Evolutionary conservation across 2,329 filamentous ascomycete species (phyloP), one percentile per base, ranked within the genome.

Genomic region (Cladophialophora exuberans): DNA sequence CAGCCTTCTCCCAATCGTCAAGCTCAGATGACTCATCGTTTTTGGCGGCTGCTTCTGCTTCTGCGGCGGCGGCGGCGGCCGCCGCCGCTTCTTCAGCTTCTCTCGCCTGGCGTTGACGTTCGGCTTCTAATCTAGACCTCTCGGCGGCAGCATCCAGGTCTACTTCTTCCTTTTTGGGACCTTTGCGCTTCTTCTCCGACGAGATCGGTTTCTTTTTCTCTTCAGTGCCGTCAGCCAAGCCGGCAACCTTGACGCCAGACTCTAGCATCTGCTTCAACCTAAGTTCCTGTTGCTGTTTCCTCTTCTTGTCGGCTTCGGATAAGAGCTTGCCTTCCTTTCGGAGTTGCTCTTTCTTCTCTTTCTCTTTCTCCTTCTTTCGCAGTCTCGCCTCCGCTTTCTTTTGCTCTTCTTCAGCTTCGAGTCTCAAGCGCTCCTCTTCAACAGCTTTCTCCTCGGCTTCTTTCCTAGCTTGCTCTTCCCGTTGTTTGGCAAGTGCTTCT

Each of bases 1-100:
- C 83, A 22, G 86, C 88, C 25, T 86, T 84, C 72, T 97, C 90
- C 92, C 92, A 96, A 72, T 96, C 91, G 30, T 95, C 83, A 15
- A 79, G 69, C 47, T 67, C 68, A 31, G 80, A 87, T 15, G 66
- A 69, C 5, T 83, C 84, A 64, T 83, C 84, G 52, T 83, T 79
- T 58, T 83, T 81, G 2, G 82, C 82, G 64, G 83, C 85, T 25
- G 82, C 77, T 5, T 30, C 33, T 17, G 38, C 38, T 25, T 79
- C 79, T 61, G 88, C 89, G 63, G 89, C 85, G 47, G 88, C 89
- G 63, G 89, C 85, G 47, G 88, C 90, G 69, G 92, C 90, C 38
- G 86, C 88, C 39, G 91, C 82, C 10, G 83, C 85, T 69, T 86
- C 88, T 65, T 90, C 89, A 67, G 93, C 90, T 63, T 94, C 88